Conservation (phyloP, 768 basidiomycete genomes). For the Termitomyces sp. region DNA sequence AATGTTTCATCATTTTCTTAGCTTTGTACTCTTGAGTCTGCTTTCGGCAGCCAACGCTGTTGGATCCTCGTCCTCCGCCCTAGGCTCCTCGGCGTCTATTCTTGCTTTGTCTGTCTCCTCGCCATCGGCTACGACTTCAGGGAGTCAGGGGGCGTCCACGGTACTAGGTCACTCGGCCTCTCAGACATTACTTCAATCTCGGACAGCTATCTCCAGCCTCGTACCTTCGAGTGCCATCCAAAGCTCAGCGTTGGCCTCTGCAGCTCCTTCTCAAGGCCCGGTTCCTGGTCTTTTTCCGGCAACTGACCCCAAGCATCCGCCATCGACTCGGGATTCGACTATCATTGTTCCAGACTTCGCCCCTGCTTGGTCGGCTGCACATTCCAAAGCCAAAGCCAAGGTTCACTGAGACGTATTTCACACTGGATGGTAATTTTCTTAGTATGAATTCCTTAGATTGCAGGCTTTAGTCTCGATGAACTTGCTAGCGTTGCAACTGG, state of each 20-base stretch:
- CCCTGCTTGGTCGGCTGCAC: slow-evolving; percentile 38
- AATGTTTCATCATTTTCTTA: not conserved
- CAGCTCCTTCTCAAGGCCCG: slow-evolving; percentile 39
- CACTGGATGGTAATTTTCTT: not conserved
- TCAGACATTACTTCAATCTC: not conserved
- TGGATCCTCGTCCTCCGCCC: not conserved
- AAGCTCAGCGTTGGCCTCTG: slow-evolving; percentile 30
- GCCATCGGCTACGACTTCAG: not conserved
- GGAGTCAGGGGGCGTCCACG: not conserved
- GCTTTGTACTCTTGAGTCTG: not conserved
- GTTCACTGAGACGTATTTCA: slow-evolving; percentile 16
- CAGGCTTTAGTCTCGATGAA: slow-evolving; percentile 37
- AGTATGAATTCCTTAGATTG: slow-evolving; percentile 20
- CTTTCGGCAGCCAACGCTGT: not conserved
- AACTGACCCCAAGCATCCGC: slow-evolving; percentile 42
- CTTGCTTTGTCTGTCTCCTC: not conserved
- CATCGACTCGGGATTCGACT: slow-evolving; percentile 27
- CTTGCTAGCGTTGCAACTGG: slow-evolving; percentile 48
- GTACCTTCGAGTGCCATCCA: not conserved
- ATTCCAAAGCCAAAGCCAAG: slow-evolving; percentile 38
- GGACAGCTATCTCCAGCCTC: not conserved
- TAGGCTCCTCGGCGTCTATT: not conserved
- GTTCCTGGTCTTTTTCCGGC: slow-evolving; percentile 42
- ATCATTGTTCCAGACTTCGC: slow-evolving; percentile 15
- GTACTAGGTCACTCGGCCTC: not conserved